phyloP scores from a whole-genome alignment of 1,139 yeast genomes.

The Saccharomyces hybrid region DNA sequence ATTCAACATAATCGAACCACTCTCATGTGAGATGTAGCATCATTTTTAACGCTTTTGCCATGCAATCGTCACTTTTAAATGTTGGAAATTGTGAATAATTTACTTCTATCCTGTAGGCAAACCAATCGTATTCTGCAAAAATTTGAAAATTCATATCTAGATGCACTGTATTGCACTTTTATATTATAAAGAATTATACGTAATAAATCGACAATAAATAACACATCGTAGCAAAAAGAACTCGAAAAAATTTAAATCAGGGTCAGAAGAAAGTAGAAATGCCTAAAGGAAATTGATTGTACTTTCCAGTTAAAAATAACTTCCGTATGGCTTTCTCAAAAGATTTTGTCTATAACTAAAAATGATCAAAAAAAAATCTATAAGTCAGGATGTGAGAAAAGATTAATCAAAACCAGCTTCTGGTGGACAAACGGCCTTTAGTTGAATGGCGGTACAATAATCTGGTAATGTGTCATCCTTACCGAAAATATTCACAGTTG shows the following conservation, averaged over 20 bases:
- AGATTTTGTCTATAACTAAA: neutral
- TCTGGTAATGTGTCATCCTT: conserved; percentile 9
- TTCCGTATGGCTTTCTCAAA: neutral
- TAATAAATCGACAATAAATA: too few relatives aligned
- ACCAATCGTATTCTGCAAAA: neutral
- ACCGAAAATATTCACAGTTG: conserved; percentile 12
- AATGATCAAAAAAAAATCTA: neutral
- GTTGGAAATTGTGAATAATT: neutral
- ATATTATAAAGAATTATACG: neutral
- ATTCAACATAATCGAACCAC: neutral
- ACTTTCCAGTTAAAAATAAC: too few relatives aligned
- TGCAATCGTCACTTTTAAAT: too few relatives aligned
- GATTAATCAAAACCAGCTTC: conserved; percentile 2
- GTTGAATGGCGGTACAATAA: conserved; percentile 9
- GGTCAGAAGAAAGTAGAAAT: too few relatives aligned
- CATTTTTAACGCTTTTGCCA: too few relatives aligned
- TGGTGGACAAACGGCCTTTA: conserved; percentile 12
- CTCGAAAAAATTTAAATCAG: too few relatives aligned
- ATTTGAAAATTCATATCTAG: neutral
- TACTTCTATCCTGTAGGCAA: neutral
- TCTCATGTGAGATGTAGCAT: neutral
- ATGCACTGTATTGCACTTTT: neutral
- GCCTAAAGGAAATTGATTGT: too few relatives aligned
- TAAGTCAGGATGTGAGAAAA: neutral
- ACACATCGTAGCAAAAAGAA: too few relatives aligned